Base-by-base conservation (phyloP, 2,329 filamentous ascomycete species). In the Exophiala bonariae region DNA sequence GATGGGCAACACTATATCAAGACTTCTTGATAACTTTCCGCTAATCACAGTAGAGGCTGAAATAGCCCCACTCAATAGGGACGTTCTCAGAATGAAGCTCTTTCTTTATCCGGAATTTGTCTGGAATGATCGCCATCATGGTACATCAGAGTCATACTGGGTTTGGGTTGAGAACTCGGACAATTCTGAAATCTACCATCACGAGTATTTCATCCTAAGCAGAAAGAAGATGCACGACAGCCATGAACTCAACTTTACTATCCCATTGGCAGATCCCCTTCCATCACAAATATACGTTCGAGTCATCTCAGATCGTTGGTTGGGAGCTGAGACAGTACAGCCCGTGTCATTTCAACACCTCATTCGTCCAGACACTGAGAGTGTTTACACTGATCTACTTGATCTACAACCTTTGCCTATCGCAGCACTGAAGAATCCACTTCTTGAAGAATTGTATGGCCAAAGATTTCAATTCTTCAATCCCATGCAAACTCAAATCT, bases 101-200 rank as follows among this genome's bases (percentile, higher is more conserved):
- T 88, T 78, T 59, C 78, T 99, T 14, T 89, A 85, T 2, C 89
- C 93, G 0, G 91, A 97, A 41, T 99, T 99, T 63, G 77, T 77
- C 30, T 99, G 93, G 93, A 95, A 96, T 59, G 92, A 97, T 58
- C 84, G 87, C 37, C 81, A 96, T 49, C 91, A 99, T 63, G 95
- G 95, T 14, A 89, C 85, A 2, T 96, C 92, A 0, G 93, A 99
- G 63, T 92, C 92, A 3, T 99, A 95, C 71, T 99, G 95, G 80
- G 86, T 99, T 48, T 99, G 93, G 95, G 92, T 99, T 3, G 93
- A 99, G 67, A 96, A 97, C 64, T 96, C 92, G 0, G 93, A 97
- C 60, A 96, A 91, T 0, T 91, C 89, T 0, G 91, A 97, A 67
- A 97, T 99, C 32, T 97, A 96, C 61, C 93, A 99, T 61, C 89